A percentile compares a stretch with the other conserved stretches of the same genome.
These are phyloP conservation scores for Caloboletus firmus DNA, from an alignment of 1,284 basidiomycete species.

Conservation along the genomic window DNA sequence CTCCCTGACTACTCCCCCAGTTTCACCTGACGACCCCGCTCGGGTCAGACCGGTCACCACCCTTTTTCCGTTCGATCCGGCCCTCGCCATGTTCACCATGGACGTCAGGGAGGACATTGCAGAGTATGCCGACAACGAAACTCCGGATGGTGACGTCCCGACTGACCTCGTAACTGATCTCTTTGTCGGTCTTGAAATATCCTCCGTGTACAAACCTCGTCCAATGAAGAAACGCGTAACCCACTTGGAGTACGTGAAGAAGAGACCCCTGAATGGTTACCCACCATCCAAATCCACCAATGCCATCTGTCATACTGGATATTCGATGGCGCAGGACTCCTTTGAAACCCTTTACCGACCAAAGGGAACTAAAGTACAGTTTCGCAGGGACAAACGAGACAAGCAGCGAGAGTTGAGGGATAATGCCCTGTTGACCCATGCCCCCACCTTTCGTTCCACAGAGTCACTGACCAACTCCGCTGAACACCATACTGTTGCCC, in stretches of 20 bases:
- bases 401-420: slow-evolving; percentile 44
- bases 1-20: slow-evolving; percentile 4
- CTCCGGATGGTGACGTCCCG: slow-evolving; percentile 15
- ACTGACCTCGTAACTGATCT: slow-evolving; percentile 26
- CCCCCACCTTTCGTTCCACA: slow-evolving; percentile 4
- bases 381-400: slow-evolving; percentile 52
- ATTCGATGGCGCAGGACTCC: not conserved
- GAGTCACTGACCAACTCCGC: slow-evolving; percentile 13
- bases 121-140: slow-evolving; percentile 17
- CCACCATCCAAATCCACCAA: slow-evolving; percentile 7
- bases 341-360: slow-evolving; percentile 2
- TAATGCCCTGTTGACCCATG: slow-evolving; percentile 31
- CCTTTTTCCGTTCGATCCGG: slow-evolving; percentile 15
- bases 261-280: slow-evolving; percentile 13
- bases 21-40: not conserved
- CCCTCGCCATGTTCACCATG: slow-evolving; percentile 48
- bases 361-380: slow-evolving; percentile 37
- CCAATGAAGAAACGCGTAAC: slow-evolving; percentile 50
- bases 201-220: slow-evolving; percentile 69
- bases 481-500: slow-evolving; percentile 10
- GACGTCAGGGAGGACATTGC: slow-evolving; percentile 44
- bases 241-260: slow-evolving; percentile 8
- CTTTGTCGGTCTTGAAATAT: slow-evolving; percentile 61
- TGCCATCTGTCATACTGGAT: not conserved
- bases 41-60: not conserved